Evolutionary conservation across 2,329 filamentous ascomycete genomes (phyloP).

Genomic region (Sclerotinia borealis): DNA sequence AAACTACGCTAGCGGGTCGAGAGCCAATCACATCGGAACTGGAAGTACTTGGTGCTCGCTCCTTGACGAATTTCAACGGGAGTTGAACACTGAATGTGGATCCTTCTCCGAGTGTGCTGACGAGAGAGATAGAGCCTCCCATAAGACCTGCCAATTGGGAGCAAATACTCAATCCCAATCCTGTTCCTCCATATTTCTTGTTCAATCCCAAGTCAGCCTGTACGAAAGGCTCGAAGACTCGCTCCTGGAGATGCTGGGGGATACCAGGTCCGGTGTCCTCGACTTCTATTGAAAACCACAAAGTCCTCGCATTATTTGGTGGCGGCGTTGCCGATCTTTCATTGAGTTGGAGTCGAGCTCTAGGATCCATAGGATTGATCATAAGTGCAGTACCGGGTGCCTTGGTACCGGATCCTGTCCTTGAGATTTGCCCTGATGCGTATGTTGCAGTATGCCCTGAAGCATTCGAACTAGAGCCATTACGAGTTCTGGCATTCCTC

Average conservation of each 20-base stretch:
- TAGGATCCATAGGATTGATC: constrained; percentile 54
- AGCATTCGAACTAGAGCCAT: constrained; percentile 35
- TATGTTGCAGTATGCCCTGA: constrained; percentile 32
- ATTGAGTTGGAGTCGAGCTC: constrained; percentile 32
- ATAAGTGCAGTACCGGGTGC: constrained; percentile 47
- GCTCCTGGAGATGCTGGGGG: constrained; percentile 66
- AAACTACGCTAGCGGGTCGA: constrained; percentile 20
- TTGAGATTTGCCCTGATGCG: constrained; percentile 37
- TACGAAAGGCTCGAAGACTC: constrained; percentile 90
- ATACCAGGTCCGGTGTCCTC: constrained; percentile 86
- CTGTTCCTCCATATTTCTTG: constrained; percentile 86
- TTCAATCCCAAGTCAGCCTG: constrained; percentile 86
- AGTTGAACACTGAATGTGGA: constrained; percentile 80
- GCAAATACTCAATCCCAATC: constrained; percentile 82
- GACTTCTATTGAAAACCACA: constrained; percentile 81
- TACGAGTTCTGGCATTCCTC: constrained; percentile 16
- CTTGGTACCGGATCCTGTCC: constrained; percentile 30
- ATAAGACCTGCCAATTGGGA: constrained; percentile 79
- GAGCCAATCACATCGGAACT: constrained; percentile 29
- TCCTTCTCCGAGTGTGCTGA: constrained; percentile 66
- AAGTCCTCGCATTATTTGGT: constrained; percentile 56
- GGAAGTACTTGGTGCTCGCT: constrained; percentile 19
- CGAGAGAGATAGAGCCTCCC: constrained; percentile 68
- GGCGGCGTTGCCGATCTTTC: constrained; percentile 56
- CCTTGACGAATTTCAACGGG: constrained; percentile 51